These are phyloP conservation scores for Caloboletus firmus DNA, from an alignment of 1,284 basidiomycete species.

Conservation along the genomic window DNA sequence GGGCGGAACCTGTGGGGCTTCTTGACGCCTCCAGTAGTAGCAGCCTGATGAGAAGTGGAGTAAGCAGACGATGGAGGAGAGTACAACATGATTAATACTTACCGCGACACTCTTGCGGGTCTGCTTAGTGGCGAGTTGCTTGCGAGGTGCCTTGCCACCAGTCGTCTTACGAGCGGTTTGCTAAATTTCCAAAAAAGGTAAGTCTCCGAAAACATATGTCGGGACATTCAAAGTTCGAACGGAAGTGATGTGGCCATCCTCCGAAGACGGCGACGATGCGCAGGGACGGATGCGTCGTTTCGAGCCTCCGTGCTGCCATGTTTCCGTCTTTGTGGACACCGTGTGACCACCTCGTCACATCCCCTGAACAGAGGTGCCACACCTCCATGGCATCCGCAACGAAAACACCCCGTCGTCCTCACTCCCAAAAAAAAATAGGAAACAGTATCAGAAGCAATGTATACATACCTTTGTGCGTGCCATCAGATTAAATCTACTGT, in stretches of 20 bases:
- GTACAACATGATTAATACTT: background rate
- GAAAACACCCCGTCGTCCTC: background rate
- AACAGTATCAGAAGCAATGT: background rate
- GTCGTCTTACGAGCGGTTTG: constrained; percentile 69
- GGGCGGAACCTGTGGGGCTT: constrained; percentile 70
- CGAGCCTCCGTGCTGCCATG: constrained; percentile 25
- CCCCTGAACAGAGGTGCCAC: background rate
- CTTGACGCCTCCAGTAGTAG: constrained; percentile 75
- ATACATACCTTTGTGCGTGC: constrained; percentile 32
- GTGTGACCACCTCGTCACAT: constrained; percentile 13
- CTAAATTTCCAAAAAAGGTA: constrained; percentile 48
- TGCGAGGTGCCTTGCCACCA: constrained; percentile 65
- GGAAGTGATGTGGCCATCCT: constrained; percentile 11
- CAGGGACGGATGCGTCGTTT: constrained; percentile 22
- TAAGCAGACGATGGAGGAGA: background rate
- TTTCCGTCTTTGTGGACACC: constrained; percentile 17
- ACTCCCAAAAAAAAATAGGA: constrained; percentile 1
- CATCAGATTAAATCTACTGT: constrained; percentile 17
- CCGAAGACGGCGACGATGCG: constrained; percentile 13
- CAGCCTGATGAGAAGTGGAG: constrained; percentile 41
- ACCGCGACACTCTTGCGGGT: constrained; percentile 42
- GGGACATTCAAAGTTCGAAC: constrained; percentile 24
- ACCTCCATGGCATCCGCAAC: constrained; percentile 10
- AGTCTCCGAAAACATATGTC: constrained; percentile 33
- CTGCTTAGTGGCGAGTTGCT: constrained; percentile 68